Evolutionary conservation across 2,329 filamentous ascomycete species (phyloP), one percentile per base, ranked within the genome.

Genomic region (Verticillium nonalfalfae): DNA sequence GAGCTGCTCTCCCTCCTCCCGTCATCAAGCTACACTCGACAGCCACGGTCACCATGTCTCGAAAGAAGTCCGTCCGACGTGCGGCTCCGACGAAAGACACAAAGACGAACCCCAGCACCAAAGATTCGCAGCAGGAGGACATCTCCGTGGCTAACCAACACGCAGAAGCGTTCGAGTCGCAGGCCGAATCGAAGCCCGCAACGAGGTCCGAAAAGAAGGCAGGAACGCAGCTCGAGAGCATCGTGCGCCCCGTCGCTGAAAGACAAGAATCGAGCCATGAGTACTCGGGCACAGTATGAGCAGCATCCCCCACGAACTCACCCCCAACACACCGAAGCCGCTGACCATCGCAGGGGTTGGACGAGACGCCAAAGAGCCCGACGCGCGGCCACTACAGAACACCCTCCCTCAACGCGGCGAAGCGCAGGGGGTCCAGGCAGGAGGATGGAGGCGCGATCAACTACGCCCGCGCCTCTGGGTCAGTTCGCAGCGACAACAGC

Each of bases 201-300:
- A 39, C 52, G 39, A 63, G 58, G 40, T 56, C 61, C 31, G 63
- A 60, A 15, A 52, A 7, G n/a, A 50, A 50, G 45, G 9, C 59
- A 18, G 52, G 61, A 36, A 31, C 63, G 14, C 18, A 45, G 40
- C 40, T n/a, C 40, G 40, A 45, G 10, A 50, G n/a, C 45, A 50
- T 35, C 50, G 36, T 36, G 33, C 45, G 60, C 21, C 60, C 60
- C 33, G 31, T n/a, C 14, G 36, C 58, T n/a, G 61, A 60, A 40
- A 64, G 58, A 26, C 55, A 61, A 39, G 63, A 64, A 34, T 60
- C 60, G n/a, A 61, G 54, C 39, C 56, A 63, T 15, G 59, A 57
- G 13, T 54, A 61, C 7, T 61, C 59, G 14, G 55, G 59, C 1
- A 36, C 55, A 10, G 64, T 65, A 59, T 58, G 61, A n/a, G n/a